Percentiles rank a stretch among this genome's conserved stretches.
Evolutionary conservation across 331 rosid species (phyloP).

Genomic region (Pyrus hybrid): DNA sequence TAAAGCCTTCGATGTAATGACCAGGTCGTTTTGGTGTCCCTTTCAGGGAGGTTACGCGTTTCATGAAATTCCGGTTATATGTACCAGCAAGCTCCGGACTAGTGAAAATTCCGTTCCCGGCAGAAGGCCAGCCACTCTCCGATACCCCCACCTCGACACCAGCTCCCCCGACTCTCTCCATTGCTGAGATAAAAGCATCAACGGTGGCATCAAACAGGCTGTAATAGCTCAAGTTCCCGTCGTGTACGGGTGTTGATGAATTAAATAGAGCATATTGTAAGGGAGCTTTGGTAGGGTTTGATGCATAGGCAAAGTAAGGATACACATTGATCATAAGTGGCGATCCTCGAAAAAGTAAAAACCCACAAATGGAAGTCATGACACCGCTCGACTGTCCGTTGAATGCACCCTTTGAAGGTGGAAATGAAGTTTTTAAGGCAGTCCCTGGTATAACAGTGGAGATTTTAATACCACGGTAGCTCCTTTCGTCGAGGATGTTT

Average conservation of each 20-base stretch:
- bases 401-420: no score
- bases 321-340: conserved; percentile 23
- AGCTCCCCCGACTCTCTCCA: background rate
- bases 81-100: background rate
- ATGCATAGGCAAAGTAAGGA: conserved; percentile 15
- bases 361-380: no score
- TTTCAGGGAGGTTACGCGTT: background rate
- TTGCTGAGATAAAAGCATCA: conserved; percentile 23
- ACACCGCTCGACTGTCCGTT: no score
- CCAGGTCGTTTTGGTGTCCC: conserved; percentile 31
- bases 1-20: conserved; percentile 13
- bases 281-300: background rate
- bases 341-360: background rate
- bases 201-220: conserved; percentile 27
- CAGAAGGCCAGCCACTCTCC: conserved; percentile 38
- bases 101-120: conserved; percentile 9
- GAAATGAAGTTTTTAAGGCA: no score
- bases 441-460: no score
- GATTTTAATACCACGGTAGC: no score
- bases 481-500: no score
- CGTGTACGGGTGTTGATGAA: background rate
- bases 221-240: conserved; percentile 1
- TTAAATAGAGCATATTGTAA: conserved; percentile 14
- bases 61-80: conserved; percentile 15
- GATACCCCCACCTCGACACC: conserved; percentile 14